A percentile compares a stretch with the other conserved stretches of the same genome.
Conservation (phyloP, 2,329 filamentous ascomycete genomes). For the Ophiosphaerella narmari region DNA sequence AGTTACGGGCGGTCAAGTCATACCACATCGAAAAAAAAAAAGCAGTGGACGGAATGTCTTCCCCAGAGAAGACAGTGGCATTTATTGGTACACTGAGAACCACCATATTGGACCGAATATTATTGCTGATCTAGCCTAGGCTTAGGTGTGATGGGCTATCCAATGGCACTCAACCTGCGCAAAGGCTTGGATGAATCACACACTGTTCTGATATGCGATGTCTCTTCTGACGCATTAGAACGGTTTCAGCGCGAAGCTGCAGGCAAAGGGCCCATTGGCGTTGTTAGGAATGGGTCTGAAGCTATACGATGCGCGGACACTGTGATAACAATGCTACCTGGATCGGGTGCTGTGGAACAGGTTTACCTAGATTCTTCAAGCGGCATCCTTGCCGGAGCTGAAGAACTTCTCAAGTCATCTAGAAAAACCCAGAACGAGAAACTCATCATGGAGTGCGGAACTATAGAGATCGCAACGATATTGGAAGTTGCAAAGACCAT, state of each 20-base stretch:
- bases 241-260: constrained; percentile 46
- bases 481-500: constrained; percentile 75
- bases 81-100: constrained; percentile 23
- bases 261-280: constrained; percentile 42
- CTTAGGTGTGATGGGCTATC: constrained; percentile 50
- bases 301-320: constrained; percentile 47
- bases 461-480: constrained; percentile 90
- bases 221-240: constrained; percentile 43
- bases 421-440: constrained; percentile 55
- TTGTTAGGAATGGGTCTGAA: constrained; percentile 45
- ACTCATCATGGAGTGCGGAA: constrained; percentile 92
- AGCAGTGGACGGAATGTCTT: constrained; percentile 15
- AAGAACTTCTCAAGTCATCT: constrained; percentile 30
- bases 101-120: background rate
- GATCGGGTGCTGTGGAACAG: constrained; percentile 41
- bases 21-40: background rate
- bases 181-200: constrained; percentile 38
- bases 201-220: constrained; percentile 47
- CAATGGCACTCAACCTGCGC: constrained; percentile 49
- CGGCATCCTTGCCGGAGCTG: constrained; percentile 49
- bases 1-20: background rate
- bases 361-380: constrained; percentile 49
- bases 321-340: constrained; percentile 51
- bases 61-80: constrained; percentile 25
- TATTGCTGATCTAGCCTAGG: constrained; percentile 22